Conservation (phyloP, 192 early-diverging fungal genomes). For the Mortierella hygrophila region DNA sequence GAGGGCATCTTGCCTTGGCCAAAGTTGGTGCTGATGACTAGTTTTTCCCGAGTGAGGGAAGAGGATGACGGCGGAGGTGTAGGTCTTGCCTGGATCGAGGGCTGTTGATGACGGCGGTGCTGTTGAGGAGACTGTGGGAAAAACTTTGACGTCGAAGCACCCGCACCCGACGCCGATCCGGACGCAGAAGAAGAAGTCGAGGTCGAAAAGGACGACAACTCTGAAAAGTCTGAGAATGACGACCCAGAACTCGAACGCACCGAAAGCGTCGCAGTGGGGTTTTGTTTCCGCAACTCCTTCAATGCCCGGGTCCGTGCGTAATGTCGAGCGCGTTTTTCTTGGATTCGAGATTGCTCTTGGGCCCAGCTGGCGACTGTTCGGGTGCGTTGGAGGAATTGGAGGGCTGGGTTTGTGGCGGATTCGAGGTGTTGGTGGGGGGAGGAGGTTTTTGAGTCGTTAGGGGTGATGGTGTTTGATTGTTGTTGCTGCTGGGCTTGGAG, state of each 20-base stretch:
- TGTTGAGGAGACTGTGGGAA: neutral
- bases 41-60: neutral
- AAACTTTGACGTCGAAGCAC: neutral
- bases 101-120: neutral
- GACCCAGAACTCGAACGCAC: conserved; percentile 2
- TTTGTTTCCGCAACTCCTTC: conserved; percentile 22
- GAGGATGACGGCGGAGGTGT: neutral
- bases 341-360: conserved; percentile 35
- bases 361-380: conserved; percentile 32
- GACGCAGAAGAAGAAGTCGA: neutral
- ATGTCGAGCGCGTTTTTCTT: conserved; percentile 18
- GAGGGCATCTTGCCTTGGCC: neutral
- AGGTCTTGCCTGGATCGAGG: neutral
- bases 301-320: conserved; percentile 12
- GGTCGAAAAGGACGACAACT: conserved; percentile 3
- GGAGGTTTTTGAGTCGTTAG: neutral
- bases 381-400: conserved; percentile 23
- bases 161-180: too few species aligned
- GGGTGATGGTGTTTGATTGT: neutral
- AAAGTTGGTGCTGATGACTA: neutral
- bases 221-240: neutral
- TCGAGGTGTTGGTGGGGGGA: neutral
- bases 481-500: neutral
- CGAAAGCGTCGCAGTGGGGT: conserved; percentile 8
- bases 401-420: neutral